Evolutionary conservation across 441 rosid species (phyloP).

Genomic region (Bruguiera hainesii): DNA sequence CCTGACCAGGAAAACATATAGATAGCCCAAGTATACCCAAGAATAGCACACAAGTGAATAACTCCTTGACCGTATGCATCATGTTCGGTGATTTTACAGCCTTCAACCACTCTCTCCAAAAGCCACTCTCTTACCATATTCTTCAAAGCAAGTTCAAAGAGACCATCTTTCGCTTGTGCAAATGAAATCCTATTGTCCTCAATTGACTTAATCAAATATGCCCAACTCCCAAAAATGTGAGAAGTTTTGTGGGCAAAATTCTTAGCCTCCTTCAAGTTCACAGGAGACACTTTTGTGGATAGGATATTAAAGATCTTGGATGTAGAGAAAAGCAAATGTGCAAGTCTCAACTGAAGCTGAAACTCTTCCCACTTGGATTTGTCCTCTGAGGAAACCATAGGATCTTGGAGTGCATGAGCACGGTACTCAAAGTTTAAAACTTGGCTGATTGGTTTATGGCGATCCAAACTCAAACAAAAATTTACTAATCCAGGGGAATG

Average conservation of each 20-base stretch:
- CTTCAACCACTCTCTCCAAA: slow-evolving; percentile 71
- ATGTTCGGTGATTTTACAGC: slow-evolving; percentile 58
- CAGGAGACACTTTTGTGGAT: slow-evolving; percentile 52
- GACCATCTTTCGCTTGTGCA: slow-evolving; percentile 62
- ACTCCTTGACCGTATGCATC: slow-evolving; percentile 88
- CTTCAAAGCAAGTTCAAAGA: slow-evolving; percentile 74
- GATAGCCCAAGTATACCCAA: slow-evolving; percentile 92
- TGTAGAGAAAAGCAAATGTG: slow-evolving; percentile 72
- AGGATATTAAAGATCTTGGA: slow-evolving; percentile 55
- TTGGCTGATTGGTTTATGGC: slow-evolving; percentile 78
- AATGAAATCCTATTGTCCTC: slow-evolving; percentile 48
- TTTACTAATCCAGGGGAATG: slow-evolving; percentile 70
- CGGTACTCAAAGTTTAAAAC: slow-evolving; percentile 72
- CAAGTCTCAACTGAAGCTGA: slow-evolving; percentile 76
- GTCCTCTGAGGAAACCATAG: slow-evolving; percentile 42
- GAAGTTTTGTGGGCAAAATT: slow-evolving; percentile 56
- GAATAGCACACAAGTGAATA: slow-evolving; percentile 86
- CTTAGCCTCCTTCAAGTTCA: slow-evolving; percentile 62
- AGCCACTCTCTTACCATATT: slow-evolving; percentile 86
- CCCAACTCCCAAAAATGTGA: slow-evolving; percentile 55
- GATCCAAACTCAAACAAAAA: slow-evolving; percentile 76
- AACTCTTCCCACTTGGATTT: slow-evolving; percentile 67
- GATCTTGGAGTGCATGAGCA: slow-evolving; percentile 33
- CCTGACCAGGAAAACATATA: slow-evolving; percentile 68
- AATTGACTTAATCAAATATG: slow-evolving; percentile 54